Evolutionary conservation across 2,329 filamentous ascomycete species (phyloP).

Genomic region (Corniculantispora saksenae): DNA sequence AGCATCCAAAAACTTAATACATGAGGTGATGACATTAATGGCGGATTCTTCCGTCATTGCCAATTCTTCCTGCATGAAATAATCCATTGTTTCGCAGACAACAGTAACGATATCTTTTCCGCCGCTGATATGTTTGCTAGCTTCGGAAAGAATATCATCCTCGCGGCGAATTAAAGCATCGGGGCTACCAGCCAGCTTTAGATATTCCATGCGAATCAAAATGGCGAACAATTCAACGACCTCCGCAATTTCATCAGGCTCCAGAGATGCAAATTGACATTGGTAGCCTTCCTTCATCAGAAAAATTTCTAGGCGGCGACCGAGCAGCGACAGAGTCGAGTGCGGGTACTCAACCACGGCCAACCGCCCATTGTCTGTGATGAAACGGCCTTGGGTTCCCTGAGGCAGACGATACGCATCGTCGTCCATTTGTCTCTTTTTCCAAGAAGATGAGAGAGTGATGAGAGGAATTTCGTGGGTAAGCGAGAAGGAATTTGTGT

Average conservation of each 20-base stretch:
- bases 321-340: slow-evolving; percentile 77
- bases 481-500: slow-evolving; percentile 75
- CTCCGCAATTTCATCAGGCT: slow-evolving; percentile 67
- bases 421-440: slow-evolving; percentile 44
- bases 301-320: slow-evolving; percentile 71
- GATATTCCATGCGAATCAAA: slow-evolving; percentile 58
- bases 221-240: slow-evolving; percentile 73
- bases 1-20: slow-evolving; percentile 76
- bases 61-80: slow-evolving; percentile 59
- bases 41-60: slow-evolving; percentile 61
- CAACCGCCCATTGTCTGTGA: slow-evolving; percentile 75
- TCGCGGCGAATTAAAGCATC: slow-evolving; percentile 37
- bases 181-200: slow-evolving; percentile 34
- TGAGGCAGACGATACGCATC: slow-evolving; percentile 63
- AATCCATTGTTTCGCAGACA: slow-evolving; percentile 82
- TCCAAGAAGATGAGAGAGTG: slow-evolving; percentile 45
- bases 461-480: slow-evolving; percentile 66
- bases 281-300: slow-evolving; percentile 57
- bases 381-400: slow-evolving; percentile 69
- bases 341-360: slow-evolving; percentile 78
- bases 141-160: slow-evolving; percentile 54
- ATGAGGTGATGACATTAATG: slow-evolving; percentile 67
- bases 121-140: slow-evolving; percentile 54
- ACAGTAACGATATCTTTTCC: slow-evolving; percentile 77
- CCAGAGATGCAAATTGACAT: slow-evolving; percentile 54